Conservation (phyloP, 208 protist genomes). For the Leishmania arabica region DNA sequence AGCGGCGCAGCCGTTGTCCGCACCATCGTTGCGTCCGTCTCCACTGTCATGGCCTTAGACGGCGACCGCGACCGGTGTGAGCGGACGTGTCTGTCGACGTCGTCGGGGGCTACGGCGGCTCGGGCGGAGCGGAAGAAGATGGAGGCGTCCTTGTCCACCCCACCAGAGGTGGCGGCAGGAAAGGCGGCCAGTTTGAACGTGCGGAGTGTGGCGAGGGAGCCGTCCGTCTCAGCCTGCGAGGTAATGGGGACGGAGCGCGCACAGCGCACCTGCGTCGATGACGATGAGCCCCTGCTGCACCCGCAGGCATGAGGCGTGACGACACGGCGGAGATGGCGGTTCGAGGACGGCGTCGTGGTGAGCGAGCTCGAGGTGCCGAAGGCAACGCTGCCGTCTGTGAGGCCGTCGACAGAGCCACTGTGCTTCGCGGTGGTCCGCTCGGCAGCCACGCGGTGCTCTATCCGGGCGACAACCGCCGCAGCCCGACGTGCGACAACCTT, state of each 20-base stretch:
- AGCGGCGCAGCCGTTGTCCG: neutral
- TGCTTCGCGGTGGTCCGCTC: neutral
- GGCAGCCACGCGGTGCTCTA: slow-evolving; percentile 29
- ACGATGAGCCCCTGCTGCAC: neutral
- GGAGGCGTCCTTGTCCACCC: neutral
- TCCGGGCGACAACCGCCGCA: slow-evolving; percentile 8
- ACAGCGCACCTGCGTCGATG: neutral
- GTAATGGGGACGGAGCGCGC: neutral
- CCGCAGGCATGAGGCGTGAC: neutral
- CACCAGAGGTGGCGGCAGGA: neutral
- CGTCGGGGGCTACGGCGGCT: neutral
- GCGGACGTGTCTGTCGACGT: neutral
- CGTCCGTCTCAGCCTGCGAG: neutral
- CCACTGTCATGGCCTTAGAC: neutral
- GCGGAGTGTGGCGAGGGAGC: neutral
- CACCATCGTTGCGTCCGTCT: neutral
- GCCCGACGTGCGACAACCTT: neutral
- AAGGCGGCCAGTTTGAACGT: neutral
- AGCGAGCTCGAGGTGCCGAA: neutral
- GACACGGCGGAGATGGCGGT: neutral
- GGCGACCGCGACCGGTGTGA: neutral
- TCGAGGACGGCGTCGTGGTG: neutral
- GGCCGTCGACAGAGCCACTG: neutral
- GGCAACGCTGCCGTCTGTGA: neutral
- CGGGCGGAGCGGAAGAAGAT: slow-evolving; percentile 3